A percentile compares a stretch with the other conserved stretches of the same genome.
phyloP scores from a whole-genome alignment of 129 eudicot genomes.

The Solidago caesia region DNA sequence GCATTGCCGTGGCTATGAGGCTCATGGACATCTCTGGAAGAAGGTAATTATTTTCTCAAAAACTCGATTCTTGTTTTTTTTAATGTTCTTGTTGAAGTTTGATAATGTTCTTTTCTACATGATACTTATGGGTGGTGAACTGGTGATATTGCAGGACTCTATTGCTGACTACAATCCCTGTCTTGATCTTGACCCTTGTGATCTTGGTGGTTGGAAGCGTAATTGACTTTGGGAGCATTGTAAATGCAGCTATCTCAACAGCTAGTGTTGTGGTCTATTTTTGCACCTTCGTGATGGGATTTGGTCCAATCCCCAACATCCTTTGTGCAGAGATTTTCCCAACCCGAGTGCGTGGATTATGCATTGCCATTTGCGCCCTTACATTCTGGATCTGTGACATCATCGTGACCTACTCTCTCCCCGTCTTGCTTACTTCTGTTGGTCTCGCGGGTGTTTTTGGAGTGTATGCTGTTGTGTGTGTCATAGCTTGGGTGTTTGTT shows the following conservation, averaged over 20 bases:
- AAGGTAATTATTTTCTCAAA: constrained; percentile 18
- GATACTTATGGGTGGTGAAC: background rate
- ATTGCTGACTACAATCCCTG: constrained; percentile 70
- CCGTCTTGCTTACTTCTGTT: constrained; percentile 66
- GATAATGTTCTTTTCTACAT: background rate
- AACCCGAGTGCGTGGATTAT: constrained; percentile 84
- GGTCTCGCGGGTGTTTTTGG: constrained; percentile 92
- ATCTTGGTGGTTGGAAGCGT: constrained; percentile 60
- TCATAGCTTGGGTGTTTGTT: constrained; percentile 74
- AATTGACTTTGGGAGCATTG: constrained; percentile 49
- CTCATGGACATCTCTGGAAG: constrained; percentile 89
- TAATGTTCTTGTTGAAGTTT: background rate
- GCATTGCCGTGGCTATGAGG: constrained; percentile 93
- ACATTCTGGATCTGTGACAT: constrained; percentile 79
- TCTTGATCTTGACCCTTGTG: constrained; percentile 50
- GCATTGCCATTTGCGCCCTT: constrained; percentile 89
- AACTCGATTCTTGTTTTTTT: background rate
- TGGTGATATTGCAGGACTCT: constrained; percentile 41
- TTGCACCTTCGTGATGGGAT: constrained; percentile 85
- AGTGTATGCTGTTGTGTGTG: constrained; percentile 63
- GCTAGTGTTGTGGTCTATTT: constrained; percentile 72
- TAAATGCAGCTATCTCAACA: constrained; percentile 65
- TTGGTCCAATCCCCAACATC: constrained; percentile 93
- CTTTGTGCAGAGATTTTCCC: constrained; percentile 95
- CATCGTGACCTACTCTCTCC: constrained; percentile 85